Evolutionary conservation across 495 filamentous ascomycete species (phyloP), one percentile per base, ranked within the genome.

Genomic region (Penicillium maclennaniae): DNA sequence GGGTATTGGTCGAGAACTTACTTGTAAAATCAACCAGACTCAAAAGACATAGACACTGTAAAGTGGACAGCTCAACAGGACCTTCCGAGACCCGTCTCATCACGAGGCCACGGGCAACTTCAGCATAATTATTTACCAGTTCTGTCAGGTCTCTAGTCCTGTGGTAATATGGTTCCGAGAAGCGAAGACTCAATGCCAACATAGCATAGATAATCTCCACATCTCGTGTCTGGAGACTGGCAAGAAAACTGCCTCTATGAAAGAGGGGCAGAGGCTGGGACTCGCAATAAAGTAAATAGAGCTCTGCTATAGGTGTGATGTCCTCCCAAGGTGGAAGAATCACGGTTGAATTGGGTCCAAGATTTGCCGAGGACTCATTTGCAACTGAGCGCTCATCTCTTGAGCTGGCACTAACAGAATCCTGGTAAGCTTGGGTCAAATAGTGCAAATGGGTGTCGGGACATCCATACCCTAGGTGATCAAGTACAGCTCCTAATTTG

Each of bases 1-100:
- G 15, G 7, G 4, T 8, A 28, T 17, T 12, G 20, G 10, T 14
- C 14, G 27, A 21, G 0, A 2, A 36, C 64, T 47, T 66, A 76
- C 75, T 71, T 21, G 75, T 71, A 53, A 76, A 77, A 38, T 79
- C 75, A 12, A 79, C 68, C 26, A 79, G 52, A 43, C 72, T 73
- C 43, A 79, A 45, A 40, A 79, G 64, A 46, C 73, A 76, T 9
- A 79, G 59, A 41, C 68, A 68, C 45, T 79, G 75, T 27, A 79
- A 62, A 1, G 75, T 79, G 28, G 74, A 76, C 15, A 79, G 58
- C 49, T 79, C 75, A 14, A 79, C 71, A 0, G 66, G 67, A 10
- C 75, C 75, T 43, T 76, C 68, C 19, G 69, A 71, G 7, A 76
- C 62, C 54, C 70, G 66, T 46, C 69, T 72, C 60, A 69, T 75